These are phyloP conservation scores for Aspergillus pseudoglaucus DNA, from an alignment of 2,329 filamentous ascomycete genomes.

Conservation along the genomic window DNA sequence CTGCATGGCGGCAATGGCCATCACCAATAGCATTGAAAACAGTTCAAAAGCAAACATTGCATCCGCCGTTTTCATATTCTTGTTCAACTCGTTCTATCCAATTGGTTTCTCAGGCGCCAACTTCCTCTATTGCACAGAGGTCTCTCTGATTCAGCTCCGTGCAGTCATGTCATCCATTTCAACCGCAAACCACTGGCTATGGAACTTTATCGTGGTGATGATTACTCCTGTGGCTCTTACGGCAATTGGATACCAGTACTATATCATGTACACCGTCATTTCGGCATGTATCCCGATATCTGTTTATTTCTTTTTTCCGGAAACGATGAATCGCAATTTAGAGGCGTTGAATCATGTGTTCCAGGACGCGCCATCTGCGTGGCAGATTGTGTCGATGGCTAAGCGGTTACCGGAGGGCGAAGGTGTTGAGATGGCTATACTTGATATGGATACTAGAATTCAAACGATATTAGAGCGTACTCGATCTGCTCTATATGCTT, in stretches of 20 bases:
- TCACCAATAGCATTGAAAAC: constrained; percentile 27
- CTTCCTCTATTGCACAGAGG: constrained; percentile 43
- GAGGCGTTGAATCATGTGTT: constrained; percentile 64
- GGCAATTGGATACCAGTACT: constrained; percentile 31
- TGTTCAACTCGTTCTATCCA: constrained; percentile 60
- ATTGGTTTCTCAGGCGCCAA: constrained; percentile 56
- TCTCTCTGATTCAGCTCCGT: constrained; percentile 48
- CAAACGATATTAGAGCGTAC: no score
- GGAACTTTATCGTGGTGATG: constrained; percentile 59
- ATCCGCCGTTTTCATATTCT: constrained; percentile 42
- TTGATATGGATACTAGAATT: no score
- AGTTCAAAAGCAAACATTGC: constrained; percentile 8
- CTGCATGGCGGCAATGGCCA: constrained; percentile 50
- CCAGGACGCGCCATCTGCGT: constrained; percentile 11
- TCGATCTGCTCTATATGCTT: no score
- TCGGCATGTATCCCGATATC: constrained; percentile 35
- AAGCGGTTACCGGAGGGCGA: constrained; percentile 15
- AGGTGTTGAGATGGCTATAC: constrained; percentile 7
- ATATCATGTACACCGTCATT: constrained; percentile 43
- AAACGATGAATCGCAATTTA: constrained; percentile 52
- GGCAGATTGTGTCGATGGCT: constrained; percentile 19
- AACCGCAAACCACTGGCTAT: constrained; percentile 54
- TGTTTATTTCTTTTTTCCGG: constrained; percentile 54
- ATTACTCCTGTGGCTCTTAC: constrained; percentile 55
- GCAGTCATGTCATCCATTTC: constrained; percentile 52